These are phyloP conservation scores for Rhododendron henanense DNA, from an alignment of 148 eudicot genomes.

Conservation along the genomic window DNA sequence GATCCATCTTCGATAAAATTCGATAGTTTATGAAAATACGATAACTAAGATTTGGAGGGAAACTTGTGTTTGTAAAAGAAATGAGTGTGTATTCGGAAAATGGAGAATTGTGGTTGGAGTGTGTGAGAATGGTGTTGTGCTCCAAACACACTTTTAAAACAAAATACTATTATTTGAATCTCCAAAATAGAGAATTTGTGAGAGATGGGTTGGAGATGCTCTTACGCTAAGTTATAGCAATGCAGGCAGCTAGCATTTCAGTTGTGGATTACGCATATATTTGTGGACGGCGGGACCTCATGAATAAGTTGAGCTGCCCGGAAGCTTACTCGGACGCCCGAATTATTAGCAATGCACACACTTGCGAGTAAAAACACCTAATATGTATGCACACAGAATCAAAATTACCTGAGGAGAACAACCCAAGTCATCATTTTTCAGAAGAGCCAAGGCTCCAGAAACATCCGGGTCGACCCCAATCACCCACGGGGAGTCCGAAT, in stretches of 20 bases:
- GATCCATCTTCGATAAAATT: too few species aligned
- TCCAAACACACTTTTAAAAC: too few species aligned
- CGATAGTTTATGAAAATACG: too few species aligned
- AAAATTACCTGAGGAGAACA: conserved; percentile 49
- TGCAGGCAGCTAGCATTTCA: background rate
- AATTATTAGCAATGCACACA: background rate
- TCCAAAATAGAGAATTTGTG: too few species aligned
- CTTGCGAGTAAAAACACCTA: background rate
- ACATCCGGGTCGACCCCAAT: conserved; percentile 93
- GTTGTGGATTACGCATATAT: background rate
- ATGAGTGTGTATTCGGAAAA: too few species aligned
- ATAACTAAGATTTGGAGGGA: too few species aligned
- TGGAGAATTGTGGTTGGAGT: too few species aligned
- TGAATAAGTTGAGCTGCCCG: background rate
- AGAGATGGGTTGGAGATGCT: too few species aligned
- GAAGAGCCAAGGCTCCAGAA: conserved; percentile 74
- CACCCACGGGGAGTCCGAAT: conserved; percentile 42
- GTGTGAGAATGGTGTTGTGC: too few species aligned
- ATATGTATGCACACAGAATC: background rate
- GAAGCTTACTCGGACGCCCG: background rate
- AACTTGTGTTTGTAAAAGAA: too few species aligned
- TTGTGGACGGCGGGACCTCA: background rate
- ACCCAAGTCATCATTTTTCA: conserved; percentile 41
- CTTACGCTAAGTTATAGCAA: background rate
- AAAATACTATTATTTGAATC: too few species aligned